Evolutionary conservation across 1,284 basidiomycete species (phyloP).

Genomic region (Omphalotus olearius): DNA sequence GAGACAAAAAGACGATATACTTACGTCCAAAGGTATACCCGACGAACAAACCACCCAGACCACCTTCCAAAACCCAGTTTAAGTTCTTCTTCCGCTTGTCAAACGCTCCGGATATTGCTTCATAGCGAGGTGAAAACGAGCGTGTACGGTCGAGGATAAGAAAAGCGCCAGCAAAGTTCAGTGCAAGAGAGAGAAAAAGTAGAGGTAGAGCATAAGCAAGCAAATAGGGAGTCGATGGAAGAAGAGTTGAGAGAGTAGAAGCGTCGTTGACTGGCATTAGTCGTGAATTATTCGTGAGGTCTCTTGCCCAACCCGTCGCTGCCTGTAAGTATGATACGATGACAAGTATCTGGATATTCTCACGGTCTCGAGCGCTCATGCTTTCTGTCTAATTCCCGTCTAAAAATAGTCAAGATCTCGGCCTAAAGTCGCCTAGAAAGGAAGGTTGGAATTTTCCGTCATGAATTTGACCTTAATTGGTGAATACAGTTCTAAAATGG

Average conservation of each 20-base stretch:
- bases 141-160: constrained; percentile 64
- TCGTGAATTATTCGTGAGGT: no score
- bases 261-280: no score
- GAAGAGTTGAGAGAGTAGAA: constrained; percentile 19
- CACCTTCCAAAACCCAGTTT: constrained; percentile 42
- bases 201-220: constrained; percentile 55
- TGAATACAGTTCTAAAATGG: no score
- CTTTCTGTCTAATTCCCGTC: no score
- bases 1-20: constrained; percentile 18
- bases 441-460: no score
- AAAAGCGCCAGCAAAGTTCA: constrained; percentile 63
- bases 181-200: constrained; percentile 43
- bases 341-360: no score
- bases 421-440: no score
- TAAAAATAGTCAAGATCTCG: no score
- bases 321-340: no score
- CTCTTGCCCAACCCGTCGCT: no score
- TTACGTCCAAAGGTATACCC: constrained; percentile 61
- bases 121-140: constrained; percentile 46
- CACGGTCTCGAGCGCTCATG: no score
- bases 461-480: no score
- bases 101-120: constrained; percentile 34
- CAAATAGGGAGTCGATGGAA: constrained; percentile 36
- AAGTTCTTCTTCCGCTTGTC: constrained; percentile 29
- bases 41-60: constrained; percentile 53